Evolutionary conservation across 805 yeast genomes (phyloP).

Genomic region (Teunomyces cretensis): DNA sequence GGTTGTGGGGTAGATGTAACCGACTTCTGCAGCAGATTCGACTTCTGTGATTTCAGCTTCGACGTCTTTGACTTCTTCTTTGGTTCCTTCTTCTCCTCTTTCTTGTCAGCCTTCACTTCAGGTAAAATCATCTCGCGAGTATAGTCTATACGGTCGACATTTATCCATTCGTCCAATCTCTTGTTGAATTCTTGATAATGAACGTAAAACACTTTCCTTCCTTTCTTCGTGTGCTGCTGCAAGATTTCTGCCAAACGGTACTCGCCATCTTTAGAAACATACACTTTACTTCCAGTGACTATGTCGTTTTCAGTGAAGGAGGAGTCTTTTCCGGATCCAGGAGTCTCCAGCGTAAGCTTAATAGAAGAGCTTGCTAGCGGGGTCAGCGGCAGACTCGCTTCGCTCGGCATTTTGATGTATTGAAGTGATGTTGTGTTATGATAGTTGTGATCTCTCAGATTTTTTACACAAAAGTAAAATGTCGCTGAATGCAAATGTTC

Average conservation of each 20-base stretch:
- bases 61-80: constrained; percentile 26
- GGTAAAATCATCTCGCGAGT: constrained; percentile 72
- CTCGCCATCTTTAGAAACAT: constrained; percentile 78
- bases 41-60: constrained; percentile 23
- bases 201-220: constrained; percentile 80
- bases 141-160: constrained; percentile 67
- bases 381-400: constrained; percentile 3
- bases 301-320: constrained; percentile 48
- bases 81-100: constrained; percentile 40
- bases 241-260: constrained; percentile 81
- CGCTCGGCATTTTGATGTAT: constrained; percentile 1
- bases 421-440: not conserved
- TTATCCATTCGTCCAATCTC: constrained; percentile 94
- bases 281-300: constrained; percentile 76
- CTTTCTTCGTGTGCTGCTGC: constrained; percentile 71
- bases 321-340: not conserved
- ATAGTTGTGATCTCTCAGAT: not conserved
- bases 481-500: not conserved
- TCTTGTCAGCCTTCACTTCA: constrained; percentile 51
- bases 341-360: not conserved
- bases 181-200: constrained; percentile 95
- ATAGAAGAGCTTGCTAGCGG: not conserved
- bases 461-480: not conserved
- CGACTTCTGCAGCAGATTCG: constrained; percentile 15
- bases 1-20: constrained; percentile 25